These are phyloP conservation scores for Cladosporium sp. DNA, from an alignment of 2,329 filamentous ascomycete species.

Conservation along the genomic window DNA sequence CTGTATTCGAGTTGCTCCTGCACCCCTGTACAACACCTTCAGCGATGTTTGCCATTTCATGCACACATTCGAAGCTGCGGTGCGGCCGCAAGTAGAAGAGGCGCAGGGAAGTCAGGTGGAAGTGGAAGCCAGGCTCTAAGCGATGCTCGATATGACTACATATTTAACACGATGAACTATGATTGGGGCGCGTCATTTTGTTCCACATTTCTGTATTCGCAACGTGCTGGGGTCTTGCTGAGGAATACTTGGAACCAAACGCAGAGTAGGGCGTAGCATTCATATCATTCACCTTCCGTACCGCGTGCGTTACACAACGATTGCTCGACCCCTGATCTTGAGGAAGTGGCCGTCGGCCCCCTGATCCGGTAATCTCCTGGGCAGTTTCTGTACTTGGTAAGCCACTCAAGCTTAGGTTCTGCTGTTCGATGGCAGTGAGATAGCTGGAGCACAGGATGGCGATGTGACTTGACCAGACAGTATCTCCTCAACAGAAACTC, in stretches of 20 bases:
- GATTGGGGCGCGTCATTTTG: neutral
- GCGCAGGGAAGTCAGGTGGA: neutral
- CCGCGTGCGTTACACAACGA: no score
- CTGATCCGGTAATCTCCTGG: neutral
- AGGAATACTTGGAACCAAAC: no score
- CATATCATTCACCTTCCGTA: no score
- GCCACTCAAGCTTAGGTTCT: neutral
- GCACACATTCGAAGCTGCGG: conserved; percentile 52
- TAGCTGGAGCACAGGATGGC: neutral
- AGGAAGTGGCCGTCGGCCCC: neutral
- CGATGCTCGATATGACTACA: neutral
- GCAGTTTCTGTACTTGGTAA: neutral
- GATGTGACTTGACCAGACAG: neutral
- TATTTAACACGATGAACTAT: neutral
- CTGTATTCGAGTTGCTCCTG: conserved; percentile 80
- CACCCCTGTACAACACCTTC: conserved; percentile 81
- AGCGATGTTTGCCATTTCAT: conserved; percentile 68
- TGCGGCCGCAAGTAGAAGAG: neutral
- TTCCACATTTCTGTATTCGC: neutral
- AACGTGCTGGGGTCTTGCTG: neutral
- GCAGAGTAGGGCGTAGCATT: no score
- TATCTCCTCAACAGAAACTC: neutral
- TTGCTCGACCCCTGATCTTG: neutral
- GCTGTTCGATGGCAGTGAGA: neutral
- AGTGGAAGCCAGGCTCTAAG: conserved; percentile 9